Evolutionary conservation across 2,329 filamentous ascomycete genomes (phyloP), one percentile per base, ranked within the genome.

Genomic region (Orbilia quercus): DNA sequence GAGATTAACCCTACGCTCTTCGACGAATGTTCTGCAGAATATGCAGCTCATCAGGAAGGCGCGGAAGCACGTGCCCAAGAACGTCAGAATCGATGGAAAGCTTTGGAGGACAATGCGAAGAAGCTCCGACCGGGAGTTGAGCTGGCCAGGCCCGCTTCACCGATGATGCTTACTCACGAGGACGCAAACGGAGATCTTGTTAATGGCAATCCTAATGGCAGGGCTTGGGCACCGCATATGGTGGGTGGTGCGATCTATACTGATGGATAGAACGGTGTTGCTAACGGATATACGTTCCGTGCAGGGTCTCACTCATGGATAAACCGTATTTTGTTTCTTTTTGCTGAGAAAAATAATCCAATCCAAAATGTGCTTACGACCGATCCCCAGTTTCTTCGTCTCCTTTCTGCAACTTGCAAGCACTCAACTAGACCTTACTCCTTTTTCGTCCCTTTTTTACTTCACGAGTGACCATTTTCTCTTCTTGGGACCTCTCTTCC

Each of bases 1-100:
- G 95, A 99, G 81, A 97, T 99, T 79, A 98, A 98, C 81, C 95
- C 95, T 7, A 93, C 97, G 81, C 87, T 99, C 20, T 99, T 99
- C 78, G 95, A 99, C 78, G 95, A 99, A 80, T 99, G 95, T 82
- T 97, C 95, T 36, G 94, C 97, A 79, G 93, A 98, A 76, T 99
- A 99, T 82, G 96, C 93, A 3, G 94, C 98, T 81, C 90, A 95
- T 78, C 94, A 98, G 82, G 96, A 96, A 82, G 95, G 88, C 75
- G 92, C 93, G 2, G 89, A 91, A n/a, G 87, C 91, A 72, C 88
- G 93, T 64, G 90, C 97, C 81, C 88, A 90, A 76, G 85, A 88
- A 75, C 88, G 95, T 76, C 89, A 96, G 80, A 88, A 89, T 76
- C 92, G 94, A 80, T 99, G 95, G 95, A 92, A 94, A 62, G 88